Base-by-base conservation (phyloP, 441 rosid species). In the Melastoma candidum region DNA sequence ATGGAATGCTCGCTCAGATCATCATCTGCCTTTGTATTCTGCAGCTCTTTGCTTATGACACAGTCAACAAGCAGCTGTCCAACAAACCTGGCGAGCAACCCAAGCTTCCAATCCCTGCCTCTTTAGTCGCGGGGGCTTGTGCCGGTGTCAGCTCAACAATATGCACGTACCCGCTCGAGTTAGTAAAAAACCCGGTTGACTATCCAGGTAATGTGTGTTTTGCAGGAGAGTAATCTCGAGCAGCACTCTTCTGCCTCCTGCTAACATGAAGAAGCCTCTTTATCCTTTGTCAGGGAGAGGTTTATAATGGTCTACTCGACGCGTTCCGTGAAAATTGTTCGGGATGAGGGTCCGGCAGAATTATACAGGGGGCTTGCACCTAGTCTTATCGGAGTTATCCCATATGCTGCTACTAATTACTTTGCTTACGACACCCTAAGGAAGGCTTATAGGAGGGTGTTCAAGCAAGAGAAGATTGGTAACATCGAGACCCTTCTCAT, bases 101-200 rank as follows among this genome's bases (percentile, higher is more conserved):
- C 1, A 88, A 82, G 65, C 68, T 88, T 14, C 85, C 84, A 2
- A 63, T 92, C 51, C 86, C 98, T 24, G 86, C 97, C 48, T 92
- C 98, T 2, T 68, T 88, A 56, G 57, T 92, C 14, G 98, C 98
- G 0, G 98, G 98, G 51, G 98, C 97, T 4, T 88, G 89, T 79
- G 98, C 98, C 64, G 98, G 98, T 66, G 98, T 92, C 61, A 84
- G 92, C 74, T 90, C 95, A 44, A 92, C 98, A 29, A 71, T 92
- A 64, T 84, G 79, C 71, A 92, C 94, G 3, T 92, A 92, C 67
- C 98, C 98, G 44, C 95, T 92, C 1, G 98, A 92, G 65, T 71
- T 92, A 63, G 70, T 92, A 61, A 92, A 92, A 73, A 92, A 17
- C 98, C 51, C 90, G 98, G 44, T 68, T 92, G 55, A 92, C 98